These are phyloP conservation scores for Sclerotinia trifoliorum DNA, from an alignment of 2,329 filamentous ascomycete genomes.

Conservation along the genomic window DNA sequence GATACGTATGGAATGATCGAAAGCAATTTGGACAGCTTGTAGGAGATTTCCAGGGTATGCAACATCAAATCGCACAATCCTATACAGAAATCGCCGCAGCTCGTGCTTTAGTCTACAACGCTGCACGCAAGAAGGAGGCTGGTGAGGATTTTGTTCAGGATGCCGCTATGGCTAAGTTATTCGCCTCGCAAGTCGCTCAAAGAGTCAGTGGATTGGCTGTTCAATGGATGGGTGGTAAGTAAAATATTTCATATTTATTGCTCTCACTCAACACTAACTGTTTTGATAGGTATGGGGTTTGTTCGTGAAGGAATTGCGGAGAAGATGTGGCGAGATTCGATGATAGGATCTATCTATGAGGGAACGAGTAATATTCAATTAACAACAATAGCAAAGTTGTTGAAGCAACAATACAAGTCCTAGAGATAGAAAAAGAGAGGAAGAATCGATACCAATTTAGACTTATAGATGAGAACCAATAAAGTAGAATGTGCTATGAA, in stretches of 20 bases:
- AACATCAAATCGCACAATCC: constrained; percentile 95
- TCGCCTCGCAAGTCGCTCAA: constrained; percentile 87
- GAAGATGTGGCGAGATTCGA: constrained; percentile 97
- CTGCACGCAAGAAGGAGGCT: constrained; percentile 95
- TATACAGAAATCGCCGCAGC: constrained; percentile 93
- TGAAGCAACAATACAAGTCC: constrained; percentile 69
- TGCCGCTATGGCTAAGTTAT: constrained; percentile 97
- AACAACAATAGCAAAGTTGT: constrained; percentile 66
- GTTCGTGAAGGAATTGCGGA: constrained; percentile 94
- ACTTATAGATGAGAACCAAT: constrained; percentile 18
- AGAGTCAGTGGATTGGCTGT: constrained; percentile 81
- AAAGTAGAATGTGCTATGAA: not conserved
- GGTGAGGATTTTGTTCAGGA: constrained; percentile 94
- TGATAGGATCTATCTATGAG: constrained; percentile 98
- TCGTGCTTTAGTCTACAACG: constrained; percentile 90
- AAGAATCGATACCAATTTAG: constrained; percentile 18
- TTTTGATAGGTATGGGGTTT: constrained; percentile 71
- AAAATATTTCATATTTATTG: not conserved
- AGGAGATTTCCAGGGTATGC: constrained; percentile 98
- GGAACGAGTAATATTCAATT: constrained; percentile 79
- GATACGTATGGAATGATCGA: constrained; percentile 97
- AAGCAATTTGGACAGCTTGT: constrained; percentile 93
- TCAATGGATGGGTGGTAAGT: constrained; percentile 91
- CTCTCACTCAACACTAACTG: constrained; percentile 4
- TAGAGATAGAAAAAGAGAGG: constrained; percentile 1